Evolutionary conservation across 192 early-diverging fungal genomes (phyloP).

Genomic region (Podila epigama): DNA sequence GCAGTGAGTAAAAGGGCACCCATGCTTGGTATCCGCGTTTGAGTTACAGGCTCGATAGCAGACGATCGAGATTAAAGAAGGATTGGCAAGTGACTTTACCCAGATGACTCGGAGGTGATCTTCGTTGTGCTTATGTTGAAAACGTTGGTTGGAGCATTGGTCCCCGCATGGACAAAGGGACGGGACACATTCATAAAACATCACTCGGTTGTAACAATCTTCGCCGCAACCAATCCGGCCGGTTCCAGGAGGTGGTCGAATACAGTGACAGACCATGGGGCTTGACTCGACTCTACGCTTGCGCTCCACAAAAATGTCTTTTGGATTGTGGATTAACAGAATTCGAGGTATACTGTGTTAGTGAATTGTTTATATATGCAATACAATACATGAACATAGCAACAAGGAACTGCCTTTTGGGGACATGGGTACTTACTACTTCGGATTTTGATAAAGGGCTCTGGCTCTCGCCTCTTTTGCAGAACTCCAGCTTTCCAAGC

Average conservation of each 20-base stretch:
- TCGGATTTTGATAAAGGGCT: constrained; percentile 59
- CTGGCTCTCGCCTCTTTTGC: constrained; percentile 44
- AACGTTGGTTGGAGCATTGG: constrained; percentile 79
- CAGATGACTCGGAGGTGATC: constrained; percentile 66
- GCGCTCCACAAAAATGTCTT: constrained; percentile 81
- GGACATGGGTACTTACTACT: constrained; percentile 64
- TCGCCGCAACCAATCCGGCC: constrained; percentile 68
- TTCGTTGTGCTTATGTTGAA: constrained; percentile 64
- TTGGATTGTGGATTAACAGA: not conserved
- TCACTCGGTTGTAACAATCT: constrained; percentile 77
- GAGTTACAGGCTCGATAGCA: too few species aligned
- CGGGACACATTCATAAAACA: constrained; percentile 79
- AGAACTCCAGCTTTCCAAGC: constrained; percentile 49
- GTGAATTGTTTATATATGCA: not conserved
- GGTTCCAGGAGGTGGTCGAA: constrained; percentile 57
- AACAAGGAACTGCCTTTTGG: too few species aligned
- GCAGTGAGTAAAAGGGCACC: too few species aligned
- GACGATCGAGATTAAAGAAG: too few species aligned
- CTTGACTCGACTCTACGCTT: constrained; percentile 62
- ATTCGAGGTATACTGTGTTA: not conserved
- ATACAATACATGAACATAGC: not conserved
- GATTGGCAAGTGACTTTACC: constrained; percentile 65
- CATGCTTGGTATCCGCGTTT: too few species aligned
- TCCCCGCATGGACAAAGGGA: constrained; percentile 72
- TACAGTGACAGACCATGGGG: constrained; percentile 67